phyloP scores from a whole-genome alignment of 139 green algal genomes.

The Volvox reticuliferus region DNA sequence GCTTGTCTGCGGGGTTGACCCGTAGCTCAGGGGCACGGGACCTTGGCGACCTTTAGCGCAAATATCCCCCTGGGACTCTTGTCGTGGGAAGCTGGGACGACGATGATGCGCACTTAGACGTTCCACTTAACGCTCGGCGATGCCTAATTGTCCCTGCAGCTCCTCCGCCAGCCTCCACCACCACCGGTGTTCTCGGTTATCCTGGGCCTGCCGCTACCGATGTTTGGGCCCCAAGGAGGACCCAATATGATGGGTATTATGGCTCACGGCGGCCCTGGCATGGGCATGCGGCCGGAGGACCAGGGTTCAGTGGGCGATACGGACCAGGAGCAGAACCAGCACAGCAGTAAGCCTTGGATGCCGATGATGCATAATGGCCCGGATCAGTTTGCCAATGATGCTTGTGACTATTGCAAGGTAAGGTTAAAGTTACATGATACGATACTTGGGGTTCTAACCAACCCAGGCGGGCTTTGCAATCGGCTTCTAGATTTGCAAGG shows the following conservation, averaged over 20 bases:
- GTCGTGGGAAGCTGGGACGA: too few relatives aligned
- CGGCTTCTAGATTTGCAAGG: background rate
- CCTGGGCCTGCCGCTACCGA: background rate
- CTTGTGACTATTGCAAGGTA: slow-evolving; percentile 53
- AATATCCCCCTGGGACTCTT: too few relatives aligned
- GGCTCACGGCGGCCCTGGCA: background rate
- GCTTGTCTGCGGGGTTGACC: too few relatives aligned
- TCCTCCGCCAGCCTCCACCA: background rate
- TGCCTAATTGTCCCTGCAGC: background rate
- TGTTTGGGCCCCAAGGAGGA: background rate
- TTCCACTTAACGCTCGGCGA: too few relatives aligned
- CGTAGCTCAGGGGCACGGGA: too few relatives aligned
- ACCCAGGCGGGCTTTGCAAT: background rate
- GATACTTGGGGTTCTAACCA: background rate
- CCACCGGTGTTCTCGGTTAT: background rate
- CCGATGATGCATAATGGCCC: too few relatives aligned
- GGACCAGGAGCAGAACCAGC: too few relatives aligned
- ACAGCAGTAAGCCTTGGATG: too few relatives aligned
- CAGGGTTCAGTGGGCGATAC: too few relatives aligned
- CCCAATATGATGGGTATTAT: background rate
- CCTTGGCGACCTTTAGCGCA: too few relatives aligned
- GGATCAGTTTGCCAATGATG: background rate
- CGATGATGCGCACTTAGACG: too few relatives aligned
- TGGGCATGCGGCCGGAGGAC: background rate
- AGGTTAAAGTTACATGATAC: background rate